A percentile compares a stretch with the other conserved stretches of the same genome.
Evolutionary conservation across 768 basidiomycete species (phyloP).

Genomic region (Tulasnella sp.): DNA sequence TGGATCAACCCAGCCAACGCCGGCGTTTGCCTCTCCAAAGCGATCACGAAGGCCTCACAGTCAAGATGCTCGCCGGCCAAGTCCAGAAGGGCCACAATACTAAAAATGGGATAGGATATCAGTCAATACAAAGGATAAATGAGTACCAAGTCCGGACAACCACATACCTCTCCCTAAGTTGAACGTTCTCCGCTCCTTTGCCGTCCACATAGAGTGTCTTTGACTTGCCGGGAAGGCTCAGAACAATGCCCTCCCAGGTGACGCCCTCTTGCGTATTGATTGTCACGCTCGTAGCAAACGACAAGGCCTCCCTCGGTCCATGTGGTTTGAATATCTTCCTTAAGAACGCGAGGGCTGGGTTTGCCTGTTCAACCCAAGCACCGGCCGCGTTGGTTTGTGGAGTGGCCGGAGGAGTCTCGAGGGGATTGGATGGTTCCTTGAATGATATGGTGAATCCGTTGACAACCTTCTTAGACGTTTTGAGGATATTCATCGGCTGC

Average conservation of each 20-base stretch:
- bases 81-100: slow-evolving; percentile 78
- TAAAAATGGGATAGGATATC: slow-evolving; percentile 23
- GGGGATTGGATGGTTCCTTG: slow-evolving; percentile 24
- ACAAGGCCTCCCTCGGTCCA: slow-evolving; percentile 52
- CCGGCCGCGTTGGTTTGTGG: slow-evolving; percentile 41
- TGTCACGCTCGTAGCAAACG: slow-evolving; percentile 62
- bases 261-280: slow-evolving; percentile 51
- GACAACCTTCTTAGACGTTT: slow-evolving; percentile 3
- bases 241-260: slow-evolving; percentile 66
- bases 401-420: slow-evolving; percentile 66
- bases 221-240: slow-evolving; percentile 46
- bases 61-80: slow-evolving; percentile 74
- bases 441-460: slow-evolving; percentile 8
- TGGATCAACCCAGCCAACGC: slow-evolving; percentile 65
- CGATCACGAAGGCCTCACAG: slow-evolving; percentile 70
- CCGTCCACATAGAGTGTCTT: slow-evolving; percentile 80
- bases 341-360: slow-evolving; percentile 66
- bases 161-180: slow-evolving; percentile 67
- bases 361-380: slow-evolving; percentile 32
- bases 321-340: slow-evolving; percentile 61
- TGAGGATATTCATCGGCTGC: slow-evolving; percentile 1
- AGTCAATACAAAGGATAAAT: slow-evolving; percentile 10
- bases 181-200: slow-evolving; percentile 68
- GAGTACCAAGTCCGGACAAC: not conserved
- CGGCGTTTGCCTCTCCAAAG: slow-evolving; percentile 59